Conservation (phyloP, 1,284 basidiomycete genomes). For the Gomphus bonarii region DNA sequence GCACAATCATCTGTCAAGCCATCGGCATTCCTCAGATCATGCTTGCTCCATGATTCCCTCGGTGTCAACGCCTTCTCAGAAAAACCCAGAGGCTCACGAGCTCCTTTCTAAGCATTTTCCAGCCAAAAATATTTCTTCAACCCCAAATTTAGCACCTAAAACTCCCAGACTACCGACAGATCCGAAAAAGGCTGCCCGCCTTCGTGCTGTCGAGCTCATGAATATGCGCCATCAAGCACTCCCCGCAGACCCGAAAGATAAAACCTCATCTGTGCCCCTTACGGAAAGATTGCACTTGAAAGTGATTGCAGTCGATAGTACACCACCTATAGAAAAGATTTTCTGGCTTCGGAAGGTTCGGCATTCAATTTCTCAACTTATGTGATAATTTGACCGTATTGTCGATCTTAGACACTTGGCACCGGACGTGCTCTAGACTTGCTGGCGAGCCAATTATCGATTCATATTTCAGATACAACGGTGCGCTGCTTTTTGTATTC, state of each 20-base stretch:
- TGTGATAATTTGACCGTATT: background rate
- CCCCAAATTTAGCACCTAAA: constrained; percentile 13
- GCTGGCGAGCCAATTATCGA: constrained; percentile 22
- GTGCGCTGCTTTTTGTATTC: constrained; percentile 11
- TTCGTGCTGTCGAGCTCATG: constrained; percentile 52
- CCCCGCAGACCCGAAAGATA: constrained; percentile 50
- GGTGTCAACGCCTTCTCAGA: constrained; percentile 18
- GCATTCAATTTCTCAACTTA: background rate
- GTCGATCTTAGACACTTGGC: constrained; percentile 21
- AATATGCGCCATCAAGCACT: constrained; percentile 60
- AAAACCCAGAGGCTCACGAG: constrained; percentile 39
- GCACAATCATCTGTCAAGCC: constrained; percentile 25
- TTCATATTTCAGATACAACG: constrained; percentile 14
- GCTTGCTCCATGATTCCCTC: constrained; percentile 26
- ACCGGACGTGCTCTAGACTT: constrained; percentile 29
- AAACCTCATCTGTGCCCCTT: constrained; percentile 30
- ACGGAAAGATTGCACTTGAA: constrained; percentile 50
- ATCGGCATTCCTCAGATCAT: constrained; percentile 52
- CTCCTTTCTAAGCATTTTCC: constrained; percentile 49
- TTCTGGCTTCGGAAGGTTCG: constrained; percentile 65
- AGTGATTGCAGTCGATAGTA: constrained; percentile 25
- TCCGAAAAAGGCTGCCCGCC: constrained; percentile 43
- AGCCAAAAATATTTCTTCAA: constrained; percentile 16
- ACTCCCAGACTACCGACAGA: constrained; percentile 31
- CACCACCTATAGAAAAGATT: constrained; percentile 25